phyloP scores from a whole-genome alignment of 768 basidiomycete species.

The Boletus tylopilopsis region DNA sequence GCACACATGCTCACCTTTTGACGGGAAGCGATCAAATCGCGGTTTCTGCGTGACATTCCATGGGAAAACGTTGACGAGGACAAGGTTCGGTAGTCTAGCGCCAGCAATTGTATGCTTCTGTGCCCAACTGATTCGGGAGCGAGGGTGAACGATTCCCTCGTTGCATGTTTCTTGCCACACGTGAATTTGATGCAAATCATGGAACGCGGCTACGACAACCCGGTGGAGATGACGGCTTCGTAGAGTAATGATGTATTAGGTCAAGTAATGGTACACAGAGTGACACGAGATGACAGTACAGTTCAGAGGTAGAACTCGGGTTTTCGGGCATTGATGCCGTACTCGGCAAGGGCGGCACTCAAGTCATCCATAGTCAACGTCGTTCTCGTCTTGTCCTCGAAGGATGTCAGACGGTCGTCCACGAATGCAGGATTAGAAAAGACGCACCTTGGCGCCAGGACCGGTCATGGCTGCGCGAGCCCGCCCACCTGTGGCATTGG shows the following conservation, averaged over 20 bases:
- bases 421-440: neutral
- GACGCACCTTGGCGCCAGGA: slow-evolving; percentile 59
- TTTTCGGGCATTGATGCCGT: slow-evolving; percentile 91
- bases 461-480: slow-evolving; percentile 54
- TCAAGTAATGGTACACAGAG: slow-evolving; percentile 1
- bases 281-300: slow-evolving; percentile 7
- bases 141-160: no score
- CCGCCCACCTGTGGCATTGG: slow-evolving; percentile 77
- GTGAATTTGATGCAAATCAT: no score
- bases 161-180: no score
- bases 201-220: no score
- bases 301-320: slow-evolving; percentile 86
- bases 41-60: no score
- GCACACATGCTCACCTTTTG: no score
- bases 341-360: slow-evolving; percentile 88
- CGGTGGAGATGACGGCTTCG: no score
- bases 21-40: no score
- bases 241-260: neutral
- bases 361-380: slow-evolving; percentile 98
- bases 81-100: no score
- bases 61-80: no score
- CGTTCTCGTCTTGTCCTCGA: slow-evolving; percentile 85
- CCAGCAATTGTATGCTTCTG: no score
- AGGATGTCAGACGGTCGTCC: slow-evolving; percentile 5
- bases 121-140: no score